Base-by-base conservation (phyloP, 352 stramenopile genomes). In the Elongisporangium anandrum region DNA sequence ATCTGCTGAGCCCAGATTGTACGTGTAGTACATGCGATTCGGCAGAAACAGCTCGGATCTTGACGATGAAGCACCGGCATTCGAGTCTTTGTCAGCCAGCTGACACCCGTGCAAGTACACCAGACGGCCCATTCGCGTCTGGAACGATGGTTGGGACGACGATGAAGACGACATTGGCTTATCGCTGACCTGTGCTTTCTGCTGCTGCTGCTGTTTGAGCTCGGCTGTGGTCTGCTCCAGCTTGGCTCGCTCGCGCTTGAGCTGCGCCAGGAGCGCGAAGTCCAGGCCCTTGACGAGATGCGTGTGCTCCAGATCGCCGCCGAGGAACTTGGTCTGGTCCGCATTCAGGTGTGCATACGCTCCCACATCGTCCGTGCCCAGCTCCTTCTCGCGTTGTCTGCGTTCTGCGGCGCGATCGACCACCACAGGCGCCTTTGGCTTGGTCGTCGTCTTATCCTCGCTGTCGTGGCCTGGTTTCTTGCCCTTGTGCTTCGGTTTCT, bases 251-350 rank as follows among this genome's bases (percentile, higher is more conserved):
- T 96, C 87, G 17, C 75, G 68, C 63, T 93, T 92, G 22, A 96
- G 72, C 60, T 97, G 90, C 45, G 89, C 68, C 22, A 96, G 70
- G 23, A 98, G 67, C 12, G 88, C 77, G 39, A 87, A 81, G 79
- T 98, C 90, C 52, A 98, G 62, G 20, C 66, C 92, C 58, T 96
- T 97, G 4, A 97, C 89, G 17, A 96, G 58, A 68, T 96, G 88
- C 29, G 90, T 94, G 71, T 94, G 85, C 56, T 87, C 75, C 63
- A 92, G 70, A 57, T 96, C 87, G 48, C 87, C 84, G 22, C 79
- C 84, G 4, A 95, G 62, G 50, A 90, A 92, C 68, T 95, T 95
- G 61, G 62, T 95, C 62, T 91, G 84, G 50, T 95, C 76, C n/a
- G 64, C 63, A 51, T 90, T 70, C 7, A 89, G 61, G 50, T 85